Conservation (phyloP, 345 rosid species). For the Hibiscus mutabilis region DNA sequence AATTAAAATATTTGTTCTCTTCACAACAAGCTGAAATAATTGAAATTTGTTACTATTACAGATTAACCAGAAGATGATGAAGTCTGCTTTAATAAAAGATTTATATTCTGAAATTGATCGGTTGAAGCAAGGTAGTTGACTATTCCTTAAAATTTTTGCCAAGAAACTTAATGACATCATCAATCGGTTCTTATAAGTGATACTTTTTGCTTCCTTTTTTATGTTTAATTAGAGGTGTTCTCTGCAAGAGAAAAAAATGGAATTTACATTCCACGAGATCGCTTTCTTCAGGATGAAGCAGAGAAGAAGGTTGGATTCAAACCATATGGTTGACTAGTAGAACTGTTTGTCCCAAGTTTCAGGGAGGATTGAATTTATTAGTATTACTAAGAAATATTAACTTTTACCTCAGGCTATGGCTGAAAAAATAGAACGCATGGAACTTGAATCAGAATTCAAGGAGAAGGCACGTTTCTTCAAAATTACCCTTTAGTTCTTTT, state of each 20-base stretch:
- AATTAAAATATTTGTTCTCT: neutral
- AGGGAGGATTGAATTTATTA: constrained; percentile 8
- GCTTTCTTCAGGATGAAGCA: constrained; percentile 87
- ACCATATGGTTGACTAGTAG: neutral
- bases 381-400: constrained; percentile 12
- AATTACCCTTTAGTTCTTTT: neutral
- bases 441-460: constrained; percentile 73
- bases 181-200: constrained; percentile 5
- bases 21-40: constrained; percentile 12
- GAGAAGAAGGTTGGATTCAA: constrained; percentile 72
- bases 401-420: constrained; percentile 70
- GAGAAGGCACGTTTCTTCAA: constrained; percentile 49
- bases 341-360: constrained; percentile 5
- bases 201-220: constrained; percentile 3
- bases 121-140: constrained; percentile 76
- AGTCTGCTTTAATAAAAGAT: constrained; percentile 94
- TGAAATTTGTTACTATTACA: constrained; percentile 26
- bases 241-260: constrained; percentile 99
- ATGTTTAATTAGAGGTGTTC: constrained; percentile 62
- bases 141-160: constrained; percentile 9
- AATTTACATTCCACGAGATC: constrained; percentile 87
- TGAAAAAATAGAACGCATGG: constrained; percentile 94
- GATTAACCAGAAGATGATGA: constrained; percentile 99
- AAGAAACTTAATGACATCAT: neutral
- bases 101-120: constrained; percentile 95